These are phyloP conservation scores for Erucastrum elatum DNA, from an alignment of 345 rosid species.

Conservation along the genomic window DNA sequence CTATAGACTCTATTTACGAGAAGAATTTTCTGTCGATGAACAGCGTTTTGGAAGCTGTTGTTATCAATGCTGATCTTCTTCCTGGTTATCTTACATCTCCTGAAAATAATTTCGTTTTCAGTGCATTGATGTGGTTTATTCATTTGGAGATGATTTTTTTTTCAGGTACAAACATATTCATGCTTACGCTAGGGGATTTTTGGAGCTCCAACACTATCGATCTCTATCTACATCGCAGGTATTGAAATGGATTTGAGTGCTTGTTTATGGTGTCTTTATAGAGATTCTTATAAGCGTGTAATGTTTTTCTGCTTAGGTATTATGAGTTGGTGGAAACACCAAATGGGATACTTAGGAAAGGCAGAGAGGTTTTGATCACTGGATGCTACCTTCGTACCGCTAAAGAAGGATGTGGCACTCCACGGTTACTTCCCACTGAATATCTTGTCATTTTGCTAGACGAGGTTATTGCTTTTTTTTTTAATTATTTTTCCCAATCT, in stretches of 20 bases:
- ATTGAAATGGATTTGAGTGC: not conserved
- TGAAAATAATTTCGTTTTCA: constrained; percentile 9
- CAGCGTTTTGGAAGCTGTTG: constrained; percentile 78
- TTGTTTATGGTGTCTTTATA: not conserved
- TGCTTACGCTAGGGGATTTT: constrained; percentile 88
- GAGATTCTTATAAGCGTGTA: constrained; percentile 22
- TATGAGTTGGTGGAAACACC: constrained; percentile 79
- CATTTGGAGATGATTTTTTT: not conserved
- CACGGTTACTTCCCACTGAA: constrained; percentile 92
- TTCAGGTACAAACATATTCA: constrained; percentile 83
- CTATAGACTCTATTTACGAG: constrained; percentile 77
- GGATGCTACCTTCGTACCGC: constrained; percentile 94
- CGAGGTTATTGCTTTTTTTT: constrained; percentile 57
- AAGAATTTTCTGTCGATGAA: constrained; percentile 73
- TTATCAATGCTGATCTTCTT: constrained; percentile 65
- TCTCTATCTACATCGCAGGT: constrained; percentile 90
- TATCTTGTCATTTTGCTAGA: constrained; percentile 85
- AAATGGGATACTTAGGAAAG: constrained; percentile 74
- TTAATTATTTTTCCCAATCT: constrained; percentile 3
- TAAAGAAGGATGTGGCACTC: constrained; percentile 76
- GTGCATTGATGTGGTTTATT: not conserved
- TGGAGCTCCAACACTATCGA: constrained; percentile 97
- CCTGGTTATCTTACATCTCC: constrained; percentile 52
- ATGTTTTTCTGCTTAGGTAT: constrained; percentile 46
- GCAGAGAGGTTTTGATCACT: constrained; percentile 83